Evolutionary conservation across 2,329 filamentous ascomycete species (phyloP), one percentile per base, ranked within the genome.

Genomic region (Hypocrella siamensis): DNA sequence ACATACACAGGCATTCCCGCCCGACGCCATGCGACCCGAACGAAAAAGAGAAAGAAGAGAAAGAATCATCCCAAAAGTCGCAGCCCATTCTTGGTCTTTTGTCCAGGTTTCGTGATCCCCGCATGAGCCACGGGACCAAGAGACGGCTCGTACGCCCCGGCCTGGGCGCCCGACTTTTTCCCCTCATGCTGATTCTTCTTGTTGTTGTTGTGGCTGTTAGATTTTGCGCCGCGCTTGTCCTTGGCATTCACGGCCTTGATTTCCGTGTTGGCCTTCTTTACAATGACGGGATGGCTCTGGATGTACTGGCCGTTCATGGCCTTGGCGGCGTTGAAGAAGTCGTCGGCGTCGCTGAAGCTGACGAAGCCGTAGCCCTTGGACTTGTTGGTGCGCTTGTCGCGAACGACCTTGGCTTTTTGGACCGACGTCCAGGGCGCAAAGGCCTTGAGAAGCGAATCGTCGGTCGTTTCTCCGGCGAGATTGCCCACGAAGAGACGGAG

Each of bases 271-370:
- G 82, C 84, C 53, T 90, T 82, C 54, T 81, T 77, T 42, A 96
- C 70, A 17, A 82, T 63, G 18, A 94, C 82, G 0, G 90, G 90
- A 54, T 96, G 90, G 52, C 85, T 94, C 46, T 93, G 88, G 50
- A 98, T 96, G 57, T 98, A 98, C 60, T 98, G 96, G 45, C 86
- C 86, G 48, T 94, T 82, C 90, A 96, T 96, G 60, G 96, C 88
- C 59, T 90, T 85, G 46, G 85, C 88, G 2, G 90, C 88, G 46
- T 83, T 75, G 64, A 98, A 96, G 53, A 92, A 96, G 48, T 94
- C 86, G 53, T 98, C 90, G 19, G 85, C 82, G 49, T 94, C 82
- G 46, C 77, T 79, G 58, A 98, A 96, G 55, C 83, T 90, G 34
- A 98, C 86, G 49, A 98, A 98, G 3, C 90, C 90, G 51, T 83